Percentiles rank a stretch among this genome's conserved stretches.
Conservation (phyloP, 257 asterid species). For the Thymus quinquecostatus region DNA sequence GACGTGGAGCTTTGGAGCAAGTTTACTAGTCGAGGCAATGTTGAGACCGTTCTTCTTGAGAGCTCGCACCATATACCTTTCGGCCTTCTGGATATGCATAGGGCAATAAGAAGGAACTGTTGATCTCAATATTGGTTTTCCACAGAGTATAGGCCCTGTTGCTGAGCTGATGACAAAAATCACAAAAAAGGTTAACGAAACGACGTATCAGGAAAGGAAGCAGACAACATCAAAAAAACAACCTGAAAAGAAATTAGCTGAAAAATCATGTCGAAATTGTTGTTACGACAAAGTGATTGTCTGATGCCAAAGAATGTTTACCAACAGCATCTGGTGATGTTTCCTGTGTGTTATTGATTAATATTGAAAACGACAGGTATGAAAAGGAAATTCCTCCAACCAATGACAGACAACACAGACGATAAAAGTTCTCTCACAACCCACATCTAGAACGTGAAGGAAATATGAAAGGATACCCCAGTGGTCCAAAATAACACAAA, state of each 20-base stretch:
- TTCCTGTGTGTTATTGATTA: conserved; percentile 8
- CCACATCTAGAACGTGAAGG: conserved; percentile 11
- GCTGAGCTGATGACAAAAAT: conserved; percentile 62
- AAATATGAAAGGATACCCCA: neutral
- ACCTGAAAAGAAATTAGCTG: conserved; percentile 11
- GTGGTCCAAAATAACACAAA: neutral
- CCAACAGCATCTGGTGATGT: conserved; percentile 20
- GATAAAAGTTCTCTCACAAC: conserved; percentile 9
- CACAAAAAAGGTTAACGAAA: conserved; percentile 1
- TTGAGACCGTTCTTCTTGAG: conserved; percentile 82
- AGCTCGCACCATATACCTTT: conserved; percentile 76
- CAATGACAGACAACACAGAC: neutral
- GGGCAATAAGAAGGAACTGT: conserved; percentile 81
- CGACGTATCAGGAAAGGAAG: conserved; percentile 1
- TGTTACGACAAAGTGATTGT: conserved; percentile 6
- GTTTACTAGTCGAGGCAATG: conserved; percentile 66
- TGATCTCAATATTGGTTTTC: conserved; percentile 85
- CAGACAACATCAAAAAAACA: conserved; percentile 13
- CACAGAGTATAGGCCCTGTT: conserved; percentile 82
- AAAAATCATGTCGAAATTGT: conserved; percentile 3
- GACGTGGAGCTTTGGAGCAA: conserved; percentile 84
- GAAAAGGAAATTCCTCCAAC: neutral
- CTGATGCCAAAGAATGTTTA: conserved; percentile 6
- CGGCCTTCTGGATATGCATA: conserved; percentile 78
- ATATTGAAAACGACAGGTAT: conserved; percentile 11